phyloP scores from a whole-genome alignment of 2,329 filamentous ascomycete genomes.

The Chaetomiaceae sp. region DNA sequence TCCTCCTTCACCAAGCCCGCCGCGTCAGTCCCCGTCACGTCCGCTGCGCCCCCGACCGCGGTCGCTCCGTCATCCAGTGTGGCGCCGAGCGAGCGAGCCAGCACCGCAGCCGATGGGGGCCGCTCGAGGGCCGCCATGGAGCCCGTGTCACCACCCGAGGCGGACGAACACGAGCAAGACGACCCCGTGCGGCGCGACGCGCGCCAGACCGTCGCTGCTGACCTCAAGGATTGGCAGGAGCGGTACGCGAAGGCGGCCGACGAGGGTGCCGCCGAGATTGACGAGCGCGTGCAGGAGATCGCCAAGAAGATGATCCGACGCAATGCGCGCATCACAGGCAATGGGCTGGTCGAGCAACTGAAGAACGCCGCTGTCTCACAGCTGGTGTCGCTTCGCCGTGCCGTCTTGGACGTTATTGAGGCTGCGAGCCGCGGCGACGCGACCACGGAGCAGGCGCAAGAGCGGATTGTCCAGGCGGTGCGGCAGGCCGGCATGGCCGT shows the following conservation, averaged over 20 bases:
- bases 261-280: slow-evolving; percentile 69
- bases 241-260: slow-evolving; percentile 83
- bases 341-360: slow-evolving; percentile 60
- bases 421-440: slow-evolving; percentile 43
- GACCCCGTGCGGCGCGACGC: slow-evolving; percentile 51
- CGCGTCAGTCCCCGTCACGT: slow-evolving; percentile 25
- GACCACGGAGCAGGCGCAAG: slow-evolving; percentile 32
- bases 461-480: slow-evolving; percentile 44
- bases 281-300: slow-evolving; percentile 59
- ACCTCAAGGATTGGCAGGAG: slow-evolving; percentile 78
- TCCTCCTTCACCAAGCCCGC: slow-evolving; percentile 32
- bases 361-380: slow-evolving; percentile 60
- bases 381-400: slow-evolving; percentile 57
- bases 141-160: slow-evolving; percentile 39
- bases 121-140: slow-evolving; percentile 18
- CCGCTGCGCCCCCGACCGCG: slow-evolving; percentile 24
- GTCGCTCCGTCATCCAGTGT: slow-evolving; percentile 8
- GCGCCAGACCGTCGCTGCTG: slow-evolving; percentile 64
- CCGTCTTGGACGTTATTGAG: slow-evolving; percentile 56
- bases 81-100: neutral
- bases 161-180: slow-evolving; percentile 39
- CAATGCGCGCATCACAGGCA: slow-evolving; percentile 60
- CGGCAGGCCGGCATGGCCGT: slow-evolving; percentile 65
- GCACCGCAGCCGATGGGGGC: slow-evolving; percentile 14
- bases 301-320: slow-evolving; percentile 50